Evolutionary conservation across 208 protist species (phyloP), one percentile per base, ranked within the genome.

Genomic region (Sergeia podlipaevii): DNA sequence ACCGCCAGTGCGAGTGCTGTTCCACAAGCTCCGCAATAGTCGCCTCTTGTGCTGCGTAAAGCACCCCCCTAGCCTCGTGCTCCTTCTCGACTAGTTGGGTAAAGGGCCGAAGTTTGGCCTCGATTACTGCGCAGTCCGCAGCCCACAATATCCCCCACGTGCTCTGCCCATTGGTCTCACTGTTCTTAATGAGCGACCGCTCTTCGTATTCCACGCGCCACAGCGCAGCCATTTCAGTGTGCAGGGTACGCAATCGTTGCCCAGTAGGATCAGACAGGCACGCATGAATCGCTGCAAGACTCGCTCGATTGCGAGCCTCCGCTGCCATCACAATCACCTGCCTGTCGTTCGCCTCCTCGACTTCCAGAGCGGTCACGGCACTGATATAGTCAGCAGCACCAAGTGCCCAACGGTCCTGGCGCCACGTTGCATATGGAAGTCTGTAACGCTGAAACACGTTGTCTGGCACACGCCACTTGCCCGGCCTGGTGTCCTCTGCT

Each of bases 1-100:
- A 77, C 2, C 58, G 70, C 70, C 69, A 75, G 17, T 57, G 70
- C 64, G 50, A 70, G 17, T 57, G 56, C 8, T 30, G 27, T n/a
- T 62, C 50, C 36, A 28, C 47, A 3, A 45, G 34, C 29, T 23
- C 48, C 36, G 45, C 5, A 4, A n/a, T 27, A 18, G 26, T 26
- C 10, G 23, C 46, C 33, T 15, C 52, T 38, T 53, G 58, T 21
- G 38, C 66, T n/a, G 8, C 17, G 2, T 61, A 5, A 18, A 57
- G 29, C 20, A 30, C 28, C 26, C 66, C 48, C 29, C 3, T 33
- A 13, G 58, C 44, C 10, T 43, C 18, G 28, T 73, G 50, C 15
- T 24, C 28, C 4, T n/a, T n/a, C n/a, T n/a, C n/a, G n/a, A n/a
- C n/a, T n/a, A n/a, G n/a, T n/a, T n/a, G n/a, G n/a, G n/a, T n/a